Base-by-base conservation (phyloP, 768 basidiomycete species). In the Tylopilus cervinicoccineus region DNA sequence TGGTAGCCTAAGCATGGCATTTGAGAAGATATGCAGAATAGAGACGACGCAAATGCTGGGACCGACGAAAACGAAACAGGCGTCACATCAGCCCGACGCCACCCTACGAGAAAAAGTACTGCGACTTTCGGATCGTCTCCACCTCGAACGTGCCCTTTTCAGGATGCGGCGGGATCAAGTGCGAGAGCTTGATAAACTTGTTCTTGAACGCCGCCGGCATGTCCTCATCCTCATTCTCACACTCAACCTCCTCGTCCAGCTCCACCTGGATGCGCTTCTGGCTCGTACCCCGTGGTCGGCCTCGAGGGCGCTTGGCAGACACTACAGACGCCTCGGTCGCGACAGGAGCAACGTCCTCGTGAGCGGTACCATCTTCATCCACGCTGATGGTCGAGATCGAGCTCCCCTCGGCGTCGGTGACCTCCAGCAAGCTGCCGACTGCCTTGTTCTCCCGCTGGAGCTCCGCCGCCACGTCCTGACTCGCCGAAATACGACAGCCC, bases 41-140 rank as follows among this genome's bases (percentile, higher is more conserved):
- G 27, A 28, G 27, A 28, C 27, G 2, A 11, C 27, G 27, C 13
- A 3, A 14, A 31, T 31, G 29, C 29, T 14, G 14, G 29, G 28
- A 5, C 4, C 14, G 13, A 41, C 20, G 19, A 20, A 23, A 20
- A 28, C 27, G n/a, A 7, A 20, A 6, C 27, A 7, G 10, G 12
- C 28, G 28, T 14, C 12, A 3, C n/a, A n/a, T n/a, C n/a, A n/a
- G n/a, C n/a, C n/a, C n/a, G n/a, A n/a, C n/a, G n/a, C n/a, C 12
- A 6, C 4, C 31, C 44, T 79, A 96, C 36, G 93, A 94, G 77
- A 97, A 98, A 79, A 98, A 98, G 69, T 97, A 98, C 31, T 76
- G 75, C 36, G 87, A 90, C 48, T 81, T 69, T 64, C 86, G 86
- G 69, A 97, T 93, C 51, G 74, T 75, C 58, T 80, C 74, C 53